Base-by-base conservation (phyloP, 208 protist species). In the Tritrichomonas foetus region DNA sequence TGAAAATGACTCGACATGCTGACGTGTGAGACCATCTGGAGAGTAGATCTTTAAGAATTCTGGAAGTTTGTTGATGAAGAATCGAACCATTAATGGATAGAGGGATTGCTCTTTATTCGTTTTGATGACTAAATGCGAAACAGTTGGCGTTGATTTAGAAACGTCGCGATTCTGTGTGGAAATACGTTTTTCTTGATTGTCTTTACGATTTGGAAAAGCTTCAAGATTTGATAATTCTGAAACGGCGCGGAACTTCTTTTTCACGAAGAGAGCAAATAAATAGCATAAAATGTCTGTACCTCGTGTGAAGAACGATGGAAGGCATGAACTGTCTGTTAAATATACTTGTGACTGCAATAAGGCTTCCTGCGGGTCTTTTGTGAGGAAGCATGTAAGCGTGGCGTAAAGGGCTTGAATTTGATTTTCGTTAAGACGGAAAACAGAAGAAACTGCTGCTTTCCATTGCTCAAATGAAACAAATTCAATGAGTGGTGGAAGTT, bases 181-280 rank as follows among this genome's bases (percentile, higher is more conserved):
- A 11, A 82, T 30, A 30, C 74, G 33, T 39, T 82, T 20, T 30
- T 14, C 14, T 16, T 50, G 20, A 22, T 61, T 16, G 5, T 61
- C 53, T 82, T 82, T 82, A 30, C 41, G 33, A 47, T 25, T 47
- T 55, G 78, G 78, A 49, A 89, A 89, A 11, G 20, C 14, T 89
- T 89, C 78, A 20, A 89, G 41, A 39, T 44, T 53, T 89, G 78
- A 89, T 11, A 89, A 20, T 89, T 89, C 78, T 61, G 78, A 89
- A 33, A 89, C 44, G n/a, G 27, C 47, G 20, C 78, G 41, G 47
- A 53, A 89, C 57, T 89, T 89, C 78, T 89, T 89, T 57, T 89
- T 89, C 9, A 89, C 47, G n/a, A 89, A 57, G 14, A 89, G 33
- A 61, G 47, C 41, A n/a, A 89, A 89, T 89, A 89, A 89, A 57